Base-by-base conservation (phyloP, 306 rosid species). In the Quercus cerris region DNA sequence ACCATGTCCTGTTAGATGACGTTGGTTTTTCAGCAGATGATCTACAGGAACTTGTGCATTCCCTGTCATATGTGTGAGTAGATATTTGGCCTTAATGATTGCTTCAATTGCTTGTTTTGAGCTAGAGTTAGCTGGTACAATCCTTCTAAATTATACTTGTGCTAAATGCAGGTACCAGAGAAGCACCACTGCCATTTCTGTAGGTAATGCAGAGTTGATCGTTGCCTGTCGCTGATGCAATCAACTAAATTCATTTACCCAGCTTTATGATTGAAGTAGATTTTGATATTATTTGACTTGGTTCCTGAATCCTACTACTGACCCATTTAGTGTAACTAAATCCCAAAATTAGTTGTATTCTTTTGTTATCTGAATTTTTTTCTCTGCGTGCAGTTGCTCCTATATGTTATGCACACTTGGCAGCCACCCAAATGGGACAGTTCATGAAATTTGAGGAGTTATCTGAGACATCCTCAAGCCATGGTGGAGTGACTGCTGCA, bases 11-110 rank as follows among this genome's bases (percentile, higher is more conserved):
- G 73, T 78, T 85, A 4, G 99, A 96, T 54, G 92, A 96, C 51
- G 69, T 93, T 70, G 97, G 97, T 2, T 90, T 96, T 76, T 90
- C 99, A 0, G 77, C 99, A 0, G 97, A 96, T 86, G 99, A 96
- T 67, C 87, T 96, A 1, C 97, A 96, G 70, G 97, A 90, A 28
- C 94, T 96, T 23, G 99, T 96, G 64, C 99, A 96, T 80, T 91
- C 98, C 1, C 81, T 96, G 0, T 96, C 99, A 1, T 96, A 96
- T 66, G 99, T 96, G 99, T 96, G 88, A 91, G 99, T 89, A 38
- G 1, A 76, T 27, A 6, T 41, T 77, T 44, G 57, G 9, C 30
- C 78, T 79, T 68, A 22, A 61, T 56, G n/a, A 4, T 64, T 64
- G 66, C 38, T 55, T 57, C 57, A 15, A 27, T 73, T 1, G 44